Conservation (phyloP, 805 yeast species). For the Cyberlindnera saturnus region DNA sequence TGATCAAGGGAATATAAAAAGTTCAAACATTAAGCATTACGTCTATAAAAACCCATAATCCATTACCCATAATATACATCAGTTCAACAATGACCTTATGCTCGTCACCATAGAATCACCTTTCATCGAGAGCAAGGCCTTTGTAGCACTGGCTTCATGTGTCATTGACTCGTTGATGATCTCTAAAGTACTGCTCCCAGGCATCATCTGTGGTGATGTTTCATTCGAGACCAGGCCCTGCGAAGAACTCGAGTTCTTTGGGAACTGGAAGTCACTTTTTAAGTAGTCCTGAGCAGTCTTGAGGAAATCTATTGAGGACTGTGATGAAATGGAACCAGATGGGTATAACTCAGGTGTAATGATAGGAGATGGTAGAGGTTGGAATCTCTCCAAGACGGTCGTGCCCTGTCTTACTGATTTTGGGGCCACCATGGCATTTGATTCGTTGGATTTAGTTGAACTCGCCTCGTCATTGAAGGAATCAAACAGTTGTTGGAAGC, state of each 20-base stretch:
- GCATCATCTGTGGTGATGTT: constrained; percentile 1
- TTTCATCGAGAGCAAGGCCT: constrained; percentile 18
- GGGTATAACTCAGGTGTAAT: constrained; percentile 24
- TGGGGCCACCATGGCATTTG: neutral
- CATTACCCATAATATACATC: neutral
- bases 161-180: constrained; percentile 2
- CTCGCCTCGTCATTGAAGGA: constrained; percentile 3
- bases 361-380: constrained; percentile 19
- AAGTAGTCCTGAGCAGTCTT: neutral
- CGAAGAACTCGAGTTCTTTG: constrained; percentile 1
- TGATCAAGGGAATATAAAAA: too few relatives aligned
- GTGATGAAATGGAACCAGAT: neutral
- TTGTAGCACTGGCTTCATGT: constrained; percentile 9
- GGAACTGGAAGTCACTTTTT: constrained; percentile 18
- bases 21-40: too few relatives aligned
- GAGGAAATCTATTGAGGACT: constrained; percentile 1
- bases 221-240: neutral
- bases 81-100: constrained; percentile 21
- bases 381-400: neutral
- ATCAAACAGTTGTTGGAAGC: constrained; percentile 31
- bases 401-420: neutral
- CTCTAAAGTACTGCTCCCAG: constrained; percentile 1
- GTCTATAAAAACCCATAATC: too few relatives aligned
- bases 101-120: constrained; percentile 17
- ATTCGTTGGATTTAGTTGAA: constrained; percentile 1